Evolutionary conservation across 1,284 basidiomycete species (phyloP), one percentile per base, ranked within the genome.

Genomic region (Moesziomyces parantarcticus): DNA sequence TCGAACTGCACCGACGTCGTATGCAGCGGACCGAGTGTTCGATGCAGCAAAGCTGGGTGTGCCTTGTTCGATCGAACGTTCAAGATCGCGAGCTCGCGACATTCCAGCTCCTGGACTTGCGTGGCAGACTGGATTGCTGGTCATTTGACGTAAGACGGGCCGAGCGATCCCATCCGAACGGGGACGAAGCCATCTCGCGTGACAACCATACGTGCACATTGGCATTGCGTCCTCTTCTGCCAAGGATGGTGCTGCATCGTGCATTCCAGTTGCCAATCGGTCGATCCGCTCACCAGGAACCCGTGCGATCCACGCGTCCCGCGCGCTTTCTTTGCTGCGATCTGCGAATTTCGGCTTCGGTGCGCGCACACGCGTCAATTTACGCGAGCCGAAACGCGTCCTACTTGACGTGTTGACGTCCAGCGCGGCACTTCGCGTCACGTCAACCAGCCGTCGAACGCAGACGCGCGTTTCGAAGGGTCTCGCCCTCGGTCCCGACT

Each of bases 241-340:
- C 53, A 45, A 50, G 50, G 39, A 48, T 45, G 57, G n/a, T n/a
- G 11, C 53, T 61, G 52, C 59, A 50, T 10, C n/a, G 13, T 13
- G 6, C 59, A 55, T 61, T 61, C 52, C 58, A 55, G 20, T 49
- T 29, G 59, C 29, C 21, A 53, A 61, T 61, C 59, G 59, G 52
- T 55, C 59, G 59, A 61, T 61, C 52, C 23, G 36, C 36, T 18
- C 14, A 18, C 36, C 36, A 39, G 36, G 36, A 39, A 39, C 36
- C 36, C 36, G 36, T 39, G 36, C 16, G 36, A 39, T 39, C 36
- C 36, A 39, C 36, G 36, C 36, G 36, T 39, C 36, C 16, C n/a
- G n/a, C n/a, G n/a, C n/a, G n/a, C n/a, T n/a, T n/a, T n/a, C n/a
- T n/a, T n/a, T n/a, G n/a, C n/a, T 39, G 16, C 29, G 29, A 32